These are phyloP conservation scores for Hygrocybe coccinea DNA, from an alignment of 768 basidiomycete species.

Conservation along the genomic window DNA sequence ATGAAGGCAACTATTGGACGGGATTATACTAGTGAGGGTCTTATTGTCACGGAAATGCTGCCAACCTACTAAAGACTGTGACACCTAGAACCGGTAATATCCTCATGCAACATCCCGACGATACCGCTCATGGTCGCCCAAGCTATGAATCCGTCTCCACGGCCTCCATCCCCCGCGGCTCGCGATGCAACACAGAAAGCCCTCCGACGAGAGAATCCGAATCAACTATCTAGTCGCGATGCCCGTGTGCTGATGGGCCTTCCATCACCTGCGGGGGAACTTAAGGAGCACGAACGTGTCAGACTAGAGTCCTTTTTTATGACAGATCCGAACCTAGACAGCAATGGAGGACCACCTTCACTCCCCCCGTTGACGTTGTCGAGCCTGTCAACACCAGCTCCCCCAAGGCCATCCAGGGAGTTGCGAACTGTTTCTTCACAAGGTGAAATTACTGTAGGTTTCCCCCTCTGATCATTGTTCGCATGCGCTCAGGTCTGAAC, in stretches of 20 bases:
- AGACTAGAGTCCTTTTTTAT: constrained; percentile 56
- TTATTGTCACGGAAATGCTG: background rate
- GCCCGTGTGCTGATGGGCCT: constrained; percentile 72
- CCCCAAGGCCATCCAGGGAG: constrained; percentile 69
- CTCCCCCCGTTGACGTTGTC: constrained; percentile 6
- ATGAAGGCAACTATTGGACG: constrained; percentile 98
- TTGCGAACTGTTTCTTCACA: constrained; percentile 40
- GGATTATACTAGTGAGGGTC: constrained; percentile 78
- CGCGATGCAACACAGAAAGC: constrained; percentile 87
- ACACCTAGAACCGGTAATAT: constrained; percentile 78
- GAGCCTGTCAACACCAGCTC: constrained; percentile 30
- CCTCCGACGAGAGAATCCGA: constrained; percentile 77
- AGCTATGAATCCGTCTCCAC: constrained; percentile 91
- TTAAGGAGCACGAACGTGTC: constrained; percentile 43
- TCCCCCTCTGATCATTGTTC: constrained; percentile 16
- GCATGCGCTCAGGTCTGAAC: constrained; percentile 10
- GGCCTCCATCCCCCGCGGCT: constrained; percentile 87
- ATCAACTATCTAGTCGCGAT: constrained; percentile 74
- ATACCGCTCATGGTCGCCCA: constrained; percentile 93
- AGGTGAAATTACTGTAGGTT: constrained; percentile 15
- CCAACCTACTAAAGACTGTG: background rate
- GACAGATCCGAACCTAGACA: constrained; percentile 28
- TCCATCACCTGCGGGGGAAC: constrained; percentile 28
- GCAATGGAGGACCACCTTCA: background rate
- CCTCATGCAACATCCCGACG: constrained; percentile 94